Conservation (phyloP, 129 eudicot genomes). For the Flaveria robusta region DNA sequence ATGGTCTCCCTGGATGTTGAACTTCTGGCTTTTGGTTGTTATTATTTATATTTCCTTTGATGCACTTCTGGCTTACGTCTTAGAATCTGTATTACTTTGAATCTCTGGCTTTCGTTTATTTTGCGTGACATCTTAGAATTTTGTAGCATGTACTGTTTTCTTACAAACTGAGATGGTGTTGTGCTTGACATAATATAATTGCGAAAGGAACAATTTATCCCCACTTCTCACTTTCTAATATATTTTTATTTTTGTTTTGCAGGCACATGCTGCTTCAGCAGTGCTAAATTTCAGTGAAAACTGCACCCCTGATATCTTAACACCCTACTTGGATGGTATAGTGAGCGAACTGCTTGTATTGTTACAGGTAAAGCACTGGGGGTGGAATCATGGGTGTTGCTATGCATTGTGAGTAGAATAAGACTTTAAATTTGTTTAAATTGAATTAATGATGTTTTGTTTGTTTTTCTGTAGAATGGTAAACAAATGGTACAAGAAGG, state of each 20-base stretch:
- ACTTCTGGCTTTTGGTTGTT: no score
- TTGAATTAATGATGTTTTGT: not conserved
- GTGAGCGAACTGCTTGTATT: constrained; percentile 83
- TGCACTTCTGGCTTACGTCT: no score
- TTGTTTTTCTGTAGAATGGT: constrained; percentile 55
- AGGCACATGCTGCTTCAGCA: constrained; percentile 96
- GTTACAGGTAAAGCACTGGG: constrained; percentile 56
- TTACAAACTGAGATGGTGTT: not conserved
- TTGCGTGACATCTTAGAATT: not conserved
- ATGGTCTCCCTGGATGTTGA: not conserved
- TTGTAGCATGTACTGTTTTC: not conserved
- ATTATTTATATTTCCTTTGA: not conserved
- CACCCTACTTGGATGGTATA: constrained; percentile 83
- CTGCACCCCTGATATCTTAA: constrained; percentile 86
- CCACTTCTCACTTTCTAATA: not conserved
- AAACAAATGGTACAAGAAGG: constrained; percentile 98
- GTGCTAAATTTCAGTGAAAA: constrained; percentile 87
- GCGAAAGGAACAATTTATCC: not conserved
- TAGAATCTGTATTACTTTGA: constrained; percentile 15
- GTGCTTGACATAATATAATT: not conserved
- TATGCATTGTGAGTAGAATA: not conserved
- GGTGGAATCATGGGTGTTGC: not conserved
- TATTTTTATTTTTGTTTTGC: constrained; percentile 20
- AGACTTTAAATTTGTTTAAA: not conserved
- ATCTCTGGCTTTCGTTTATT: not conserved